Evolutionary conservation across 2,329 filamentous ascomycete genomes (phyloP).

Genomic region (Penicillium decumbens): DNA sequence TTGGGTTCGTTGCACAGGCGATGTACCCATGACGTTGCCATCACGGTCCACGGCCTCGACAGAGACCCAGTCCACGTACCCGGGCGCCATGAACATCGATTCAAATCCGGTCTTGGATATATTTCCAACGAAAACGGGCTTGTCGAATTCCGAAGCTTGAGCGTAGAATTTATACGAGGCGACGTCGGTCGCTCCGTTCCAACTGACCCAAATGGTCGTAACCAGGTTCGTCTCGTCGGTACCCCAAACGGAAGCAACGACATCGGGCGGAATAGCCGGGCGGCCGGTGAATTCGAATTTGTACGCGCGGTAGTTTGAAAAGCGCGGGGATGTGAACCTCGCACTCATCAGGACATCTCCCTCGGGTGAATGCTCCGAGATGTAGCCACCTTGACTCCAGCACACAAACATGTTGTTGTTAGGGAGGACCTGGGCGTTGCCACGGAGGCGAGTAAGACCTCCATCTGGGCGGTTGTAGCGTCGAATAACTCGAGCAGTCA

Average conservation of each 20-base stretch:
- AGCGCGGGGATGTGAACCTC: slow-evolving; percentile 29
- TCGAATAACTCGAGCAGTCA: slow-evolving; percentile 25
- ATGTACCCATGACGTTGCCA: slow-evolving; percentile 17
- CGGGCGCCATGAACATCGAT: slow-evolving; percentile 20
- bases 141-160: slow-evolving; percentile 21
- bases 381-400: slow-evolving; percentile 35
- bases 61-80: slow-evolving; percentile 23
- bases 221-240: slow-evolving; percentile 23
- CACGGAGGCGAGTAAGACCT: slow-evolving; percentile 30
- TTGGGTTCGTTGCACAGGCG: slow-evolving; percentile 16
- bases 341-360: slow-evolving; percentile 33
- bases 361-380: slow-evolving; percentile 29
- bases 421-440: slow-evolving; percentile 33
- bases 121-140: slow-evolving; percentile 17
- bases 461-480: slow-evolving; percentile 33
- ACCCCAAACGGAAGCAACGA: slow-evolving; percentile 30
- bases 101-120: slow-evolving; percentile 19
- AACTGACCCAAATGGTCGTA: slow-evolving; percentile 33
- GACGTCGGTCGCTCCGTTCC: slow-evolving; percentile 40
- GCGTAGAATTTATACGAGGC: slow-evolving; percentile 33
- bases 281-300: slow-evolving; percentile 36
- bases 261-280: slow-evolving; percentile 27
- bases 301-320: slow-evolving; percentile 39
- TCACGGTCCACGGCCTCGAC: slow-evolving; percentile 18
- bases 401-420: slow-evolving; percentile 35